Base-by-base conservation (phyloP, 2,329 filamentous ascomycete genomes). In the Venturia oleaginea region DNA sequence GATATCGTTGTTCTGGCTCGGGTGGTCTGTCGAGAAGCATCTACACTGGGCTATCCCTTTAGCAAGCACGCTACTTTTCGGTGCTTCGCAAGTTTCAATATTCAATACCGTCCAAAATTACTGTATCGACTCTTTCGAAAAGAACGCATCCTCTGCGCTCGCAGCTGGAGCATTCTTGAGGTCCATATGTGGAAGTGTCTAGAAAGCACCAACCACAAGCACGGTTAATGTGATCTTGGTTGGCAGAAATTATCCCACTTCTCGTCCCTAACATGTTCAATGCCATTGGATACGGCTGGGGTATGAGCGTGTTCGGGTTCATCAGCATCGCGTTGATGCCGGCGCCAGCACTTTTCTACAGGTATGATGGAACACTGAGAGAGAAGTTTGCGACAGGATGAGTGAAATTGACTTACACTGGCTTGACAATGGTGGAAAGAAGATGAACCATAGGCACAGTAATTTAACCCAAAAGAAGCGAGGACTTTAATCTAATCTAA, bases 261-360 rank as follows among this genome's bases (percentile, higher is more conserved):
- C 73, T 80, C 61, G 78, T 78, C 3, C 78, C 78, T 0, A 66
- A 65, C 0, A 65, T 82, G 55, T 77, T 81, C 60, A 74, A 79
- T 2, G 73, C 69, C 11, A 43, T 80, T 13, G 80, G 79, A 0
- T 77, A 80, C 67, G 80, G 80, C 2, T 82, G 79, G 79, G 79
- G 79, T 1, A 76, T 81, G n/a, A 77, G 74, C 40, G 72, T 79
- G 1, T 81, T 82, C 69, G 80, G 70, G 0, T 81, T 82, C 63
- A 67, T 76, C 19, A 69, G 71, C 51, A 66, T 82, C 27, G 68
- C 73, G 5, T 75, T 83, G 57, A 78, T 79, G 10, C 80, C 81
- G 59, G 79, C 79, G 59, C 81, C 80, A 0, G 15, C 80, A 7
- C 62, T 82, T n/a, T 82, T 83, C 67, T 82, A 76, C 65, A 72